Evolutionary conservation across 1,139 yeast species (phyloP).

Genomic region (Candida mesenterica): DNA sequence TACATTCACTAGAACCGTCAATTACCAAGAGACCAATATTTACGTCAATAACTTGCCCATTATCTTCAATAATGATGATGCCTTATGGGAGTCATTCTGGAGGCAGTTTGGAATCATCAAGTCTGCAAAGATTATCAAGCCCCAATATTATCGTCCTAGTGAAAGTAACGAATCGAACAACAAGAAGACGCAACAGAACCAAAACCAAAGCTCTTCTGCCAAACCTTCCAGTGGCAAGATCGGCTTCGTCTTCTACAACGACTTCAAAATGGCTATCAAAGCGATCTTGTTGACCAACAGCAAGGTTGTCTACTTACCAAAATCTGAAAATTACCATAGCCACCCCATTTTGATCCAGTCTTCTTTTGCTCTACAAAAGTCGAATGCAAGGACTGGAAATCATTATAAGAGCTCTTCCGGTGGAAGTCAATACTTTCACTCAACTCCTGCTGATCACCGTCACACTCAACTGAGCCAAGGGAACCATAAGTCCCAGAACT

Average conservation of each 20-base stretch:
- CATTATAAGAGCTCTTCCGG: too few relatives aligned
- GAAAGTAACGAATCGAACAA: constrained; percentile 16
- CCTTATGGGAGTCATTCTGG: constrained; percentile 42
- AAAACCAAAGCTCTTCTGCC: too few relatives aligned
- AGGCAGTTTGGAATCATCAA: constrained; percentile 40
- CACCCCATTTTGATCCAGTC: constrained; percentile 32
- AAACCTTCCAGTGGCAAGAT: constrained; percentile 31
- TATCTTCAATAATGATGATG: constrained; percentile 39
- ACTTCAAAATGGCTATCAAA: constrained; percentile 38
- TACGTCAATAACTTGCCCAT: constrained; percentile 55
- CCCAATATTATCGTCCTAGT: constrained; percentile 31
- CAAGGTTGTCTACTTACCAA: constrained; percentile 21
- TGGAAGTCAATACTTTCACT: too few relatives aligned
- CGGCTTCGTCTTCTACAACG: constrained; percentile 42
- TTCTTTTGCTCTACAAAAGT: constrained; percentile 42
- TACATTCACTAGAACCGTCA: constrained; percentile 22
- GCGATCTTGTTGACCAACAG: constrained; percentile 42
- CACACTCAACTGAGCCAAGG: neutral
- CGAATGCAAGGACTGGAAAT: constrained; percentile 6
- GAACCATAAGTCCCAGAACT: neutral
- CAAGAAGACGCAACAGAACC: too few relatives aligned
- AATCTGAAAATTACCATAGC: constrained; percentile 12
- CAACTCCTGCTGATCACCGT: neutral
- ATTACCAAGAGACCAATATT: constrained; percentile 58
- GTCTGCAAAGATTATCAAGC: constrained; percentile 46